Base-by-base conservation (phyloP, 768 basidiomycete species). In the Amanita subjunquillea region DNA sequence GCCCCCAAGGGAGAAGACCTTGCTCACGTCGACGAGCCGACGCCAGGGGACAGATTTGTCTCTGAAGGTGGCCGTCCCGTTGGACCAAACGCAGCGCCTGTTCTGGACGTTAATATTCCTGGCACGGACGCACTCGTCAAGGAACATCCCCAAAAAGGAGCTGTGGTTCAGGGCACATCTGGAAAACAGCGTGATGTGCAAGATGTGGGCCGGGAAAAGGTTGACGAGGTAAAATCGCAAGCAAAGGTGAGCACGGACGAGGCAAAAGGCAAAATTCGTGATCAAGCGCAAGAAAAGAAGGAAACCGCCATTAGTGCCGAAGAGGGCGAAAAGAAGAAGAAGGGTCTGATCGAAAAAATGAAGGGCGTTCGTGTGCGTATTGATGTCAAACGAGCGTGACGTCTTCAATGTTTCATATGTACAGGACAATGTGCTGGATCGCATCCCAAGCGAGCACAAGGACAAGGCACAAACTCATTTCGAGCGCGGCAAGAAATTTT, bases 371-470 rank as follows among this genome's bases (percentile, higher is more conserved):
- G 59, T 61, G 65, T 61, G 71, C 61, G 69, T 72, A 67, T 60
- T 61, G 54, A 6, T 63, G 64, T 20, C 4, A 37, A 30, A 25
- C 3, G 23, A 70, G 2, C 68, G 58, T 60, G 59, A 59, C 65
- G 9, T 20, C 72, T 1, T 63, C 61, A 23, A 62, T 54, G 38
- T 9, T 8, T 10, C 29, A 27, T 4, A n/a, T 34, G 3, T 10
- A 9, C 38, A 60, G 57, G 59, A 60, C 40, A 61, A 57, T 42
- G 50, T 58, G 1, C 41, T 55, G 49, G 81, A 85, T 27, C 77
- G 72, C 40, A 72, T 91, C 38, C 83, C 88, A 1, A 76, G 85
- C 48, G 75, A 86, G 57, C 83, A 87, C 56, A 82, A 82, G 55
- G 79, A 83, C 8, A 68, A 62, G 10, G 76, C 71, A 0, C 65